These are phyloP conservation scores for Pythium diclinum DNA, from an alignment of 352 stramenopile species.

Conservation along the genomic window DNA sequence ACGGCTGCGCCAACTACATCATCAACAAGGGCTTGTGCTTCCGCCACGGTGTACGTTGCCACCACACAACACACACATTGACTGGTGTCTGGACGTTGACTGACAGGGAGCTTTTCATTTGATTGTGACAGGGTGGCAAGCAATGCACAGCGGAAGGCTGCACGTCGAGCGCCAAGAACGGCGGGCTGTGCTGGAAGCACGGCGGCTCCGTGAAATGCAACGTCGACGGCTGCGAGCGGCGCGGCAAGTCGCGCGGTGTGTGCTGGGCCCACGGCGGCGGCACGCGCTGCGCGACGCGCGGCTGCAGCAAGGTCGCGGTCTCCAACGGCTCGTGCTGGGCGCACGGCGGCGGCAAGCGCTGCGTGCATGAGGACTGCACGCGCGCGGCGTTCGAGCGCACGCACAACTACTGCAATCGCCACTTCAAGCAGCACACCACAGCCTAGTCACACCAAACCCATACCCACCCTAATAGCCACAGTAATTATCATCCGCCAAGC, in stretches of 20 bases:
- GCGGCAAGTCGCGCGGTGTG: slow-evolving; percentile 26
- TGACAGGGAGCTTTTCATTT: background rate
- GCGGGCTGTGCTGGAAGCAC: slow-evolving; percentile 50
- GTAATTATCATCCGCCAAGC: background rate
- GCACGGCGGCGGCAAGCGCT: slow-evolving; percentile 31
- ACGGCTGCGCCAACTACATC: slow-evolving; percentile 44
- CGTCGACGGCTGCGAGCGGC: slow-evolving; percentile 24
- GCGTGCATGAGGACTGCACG: slow-evolving; percentile 31
- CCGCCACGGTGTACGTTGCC: slow-evolving; percentile 36
- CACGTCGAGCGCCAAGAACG: slow-evolving; percentile 39
- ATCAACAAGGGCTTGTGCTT: slow-evolving; percentile 49
- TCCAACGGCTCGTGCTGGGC: slow-evolving; percentile 28
- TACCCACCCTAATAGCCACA: background rate
- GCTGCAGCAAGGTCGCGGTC: slow-evolving; percentile 27
- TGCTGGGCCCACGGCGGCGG: slow-evolving; percentile 29
- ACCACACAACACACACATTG: background rate
- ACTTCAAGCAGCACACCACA: slow-evolving; percentile 27
- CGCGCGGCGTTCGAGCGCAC: slow-evolving; percentile 33
- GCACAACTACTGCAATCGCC: slow-evolving; percentile 26
- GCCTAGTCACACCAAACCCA: background rate
- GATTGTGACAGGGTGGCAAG: slow-evolving; percentile 39
- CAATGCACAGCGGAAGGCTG: slow-evolving; percentile 39
- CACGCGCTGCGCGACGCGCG: slow-evolving; percentile 22
- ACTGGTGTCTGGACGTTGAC: background rate
- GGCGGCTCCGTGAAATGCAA: slow-evolving; percentile 31